These are phyloP conservation scores for Cucurbita maxima DNA, from an alignment of 306 rosid species.

Conservation along the genomic window DNA sequence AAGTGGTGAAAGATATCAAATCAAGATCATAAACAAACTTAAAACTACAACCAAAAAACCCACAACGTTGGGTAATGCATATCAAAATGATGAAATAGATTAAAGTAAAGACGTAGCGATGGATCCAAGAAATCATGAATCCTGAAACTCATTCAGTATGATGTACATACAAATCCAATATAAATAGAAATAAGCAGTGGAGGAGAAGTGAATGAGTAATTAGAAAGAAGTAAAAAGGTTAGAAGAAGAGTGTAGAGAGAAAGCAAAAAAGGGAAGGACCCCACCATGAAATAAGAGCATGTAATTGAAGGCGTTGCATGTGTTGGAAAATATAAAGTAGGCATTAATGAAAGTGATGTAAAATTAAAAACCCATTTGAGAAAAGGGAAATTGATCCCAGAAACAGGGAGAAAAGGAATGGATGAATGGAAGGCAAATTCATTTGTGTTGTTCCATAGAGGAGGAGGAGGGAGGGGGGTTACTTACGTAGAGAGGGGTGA, in stretches of 20 bases:
- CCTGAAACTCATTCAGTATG: background rate
- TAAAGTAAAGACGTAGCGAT: background rate
- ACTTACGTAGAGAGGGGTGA: conserved; percentile 57
- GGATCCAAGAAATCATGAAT: background rate
- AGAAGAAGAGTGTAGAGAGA: background rate
- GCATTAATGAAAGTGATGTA: conserved; percentile 1
- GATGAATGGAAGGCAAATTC: background rate
- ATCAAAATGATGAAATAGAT: background rate
- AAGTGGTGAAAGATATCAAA: background rate
- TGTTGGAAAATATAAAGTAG: conserved; percentile 1
- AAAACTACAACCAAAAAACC: background rate
- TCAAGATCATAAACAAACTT: background rate
- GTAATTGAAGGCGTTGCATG: conserved; percentile 7
- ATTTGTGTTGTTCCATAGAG: too few species aligned
- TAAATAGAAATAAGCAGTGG: background rate
- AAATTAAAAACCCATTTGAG: conserved; percentile 1
- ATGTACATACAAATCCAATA: background rate
- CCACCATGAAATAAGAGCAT: background rate
- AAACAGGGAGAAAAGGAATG: background rate
- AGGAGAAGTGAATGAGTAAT: conserved; percentile 1
- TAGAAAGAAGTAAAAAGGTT: background rate
- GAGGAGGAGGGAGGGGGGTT: background rate
- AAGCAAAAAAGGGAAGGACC: background rate
- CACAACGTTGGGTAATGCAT: background rate
- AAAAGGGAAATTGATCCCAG: background rate